phyloP scores from a whole-genome alignment of 768 basidiomycete species.

The Tylopilus sp. region DNA sequence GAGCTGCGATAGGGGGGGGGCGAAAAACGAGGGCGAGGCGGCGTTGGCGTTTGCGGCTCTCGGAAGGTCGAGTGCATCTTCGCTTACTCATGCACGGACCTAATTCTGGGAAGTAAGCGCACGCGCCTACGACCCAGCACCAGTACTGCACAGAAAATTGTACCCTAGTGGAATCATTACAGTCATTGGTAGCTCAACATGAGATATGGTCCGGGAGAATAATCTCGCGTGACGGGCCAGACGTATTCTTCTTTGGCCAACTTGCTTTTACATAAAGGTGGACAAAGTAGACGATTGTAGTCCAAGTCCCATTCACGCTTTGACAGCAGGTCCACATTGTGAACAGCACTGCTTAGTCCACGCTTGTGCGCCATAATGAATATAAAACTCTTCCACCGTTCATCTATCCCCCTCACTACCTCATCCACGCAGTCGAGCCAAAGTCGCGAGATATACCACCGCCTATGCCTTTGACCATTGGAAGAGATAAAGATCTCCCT shows the following conservation, averaged over 20 bases:
- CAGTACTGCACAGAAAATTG: not conserved
- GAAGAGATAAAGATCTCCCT: conserved; percentile 23
- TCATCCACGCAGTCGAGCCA: not conserved
- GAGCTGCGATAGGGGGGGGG: too few relatives aligned
- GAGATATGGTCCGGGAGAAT: too few relatives aligned
- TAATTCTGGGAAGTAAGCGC: too few relatives aligned
- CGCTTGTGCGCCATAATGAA: conserved; percentile 3
- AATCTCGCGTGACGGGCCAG: too few relatives aligned
- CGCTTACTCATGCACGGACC: too few relatives aligned
- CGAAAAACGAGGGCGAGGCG: too few relatives aligned
- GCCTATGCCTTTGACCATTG: conserved; percentile 5
- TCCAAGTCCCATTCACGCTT: conserved; percentile 7
- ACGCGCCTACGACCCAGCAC: too few relatives aligned
- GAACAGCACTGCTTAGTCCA: not conserved
- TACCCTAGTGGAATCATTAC: too few relatives aligned
- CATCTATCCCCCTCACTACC: not conserved
- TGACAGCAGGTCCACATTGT: conserved; percentile 7
- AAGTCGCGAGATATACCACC: not conserved
- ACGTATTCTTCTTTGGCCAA: too few relatives aligned
- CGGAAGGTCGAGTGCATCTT: too few relatives aligned
- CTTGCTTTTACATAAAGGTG: not conserved
- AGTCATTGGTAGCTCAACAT: too few relatives aligned
- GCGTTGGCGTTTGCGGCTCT: too few relatives aligned
- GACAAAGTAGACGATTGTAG: not conserved
- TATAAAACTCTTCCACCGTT: conserved; percentile 1